These are phyloP conservation scores for Melampsora larici-populina DNA, from an alignment of 1,284 basidiomycete genomes.

Conservation along the genomic window DNA sequence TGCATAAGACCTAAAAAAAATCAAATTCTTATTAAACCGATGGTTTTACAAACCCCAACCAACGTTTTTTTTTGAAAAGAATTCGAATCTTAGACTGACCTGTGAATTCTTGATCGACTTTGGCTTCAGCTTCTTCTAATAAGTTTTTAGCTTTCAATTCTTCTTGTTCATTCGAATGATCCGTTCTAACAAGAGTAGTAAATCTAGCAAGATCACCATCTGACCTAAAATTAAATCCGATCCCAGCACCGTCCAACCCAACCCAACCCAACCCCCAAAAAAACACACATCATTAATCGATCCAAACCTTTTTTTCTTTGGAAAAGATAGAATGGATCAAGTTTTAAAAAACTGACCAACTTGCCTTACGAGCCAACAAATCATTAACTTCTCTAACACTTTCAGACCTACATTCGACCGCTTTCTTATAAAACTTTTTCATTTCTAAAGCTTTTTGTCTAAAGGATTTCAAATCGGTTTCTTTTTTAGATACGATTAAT, in stretches of 20 bases:
- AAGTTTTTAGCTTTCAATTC: conserved; percentile 67
- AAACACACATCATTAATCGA: not conserved
- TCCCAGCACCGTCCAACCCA: no score
- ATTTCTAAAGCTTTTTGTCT: conserved; percentile 65
- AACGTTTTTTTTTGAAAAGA: not conserved
- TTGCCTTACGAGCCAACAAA: conserved; percentile 26
- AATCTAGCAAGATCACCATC: conserved; percentile 58
- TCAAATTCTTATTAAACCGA: not conserved
- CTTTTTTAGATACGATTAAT: conserved; percentile 28
- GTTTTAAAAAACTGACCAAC: not conserved
- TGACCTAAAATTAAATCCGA: no score
- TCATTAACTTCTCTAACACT: conserved; percentile 40
- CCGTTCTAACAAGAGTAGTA: conserved; percentile 77
- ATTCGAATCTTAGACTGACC: conserved; percentile 35
- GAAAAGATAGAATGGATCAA: not conserved
- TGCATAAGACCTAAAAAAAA: conserved; percentile 65
- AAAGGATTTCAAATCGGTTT: conserved; percentile 10
- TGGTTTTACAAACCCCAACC: no score
- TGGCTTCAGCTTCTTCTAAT: conserved; percentile 67
- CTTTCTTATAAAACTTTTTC: conserved; percentile 70
- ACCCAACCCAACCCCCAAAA: no score
- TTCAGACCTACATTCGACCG: conserved; percentile 66
- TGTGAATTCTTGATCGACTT: conserved; percentile 77
- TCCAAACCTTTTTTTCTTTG: not conserved
- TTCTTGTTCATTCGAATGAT: conserved; percentile 75